Conservation (phyloP, 495 filamentous ascomycete genomes). For the Hyphodiscus hymeniophilus region DNA sequence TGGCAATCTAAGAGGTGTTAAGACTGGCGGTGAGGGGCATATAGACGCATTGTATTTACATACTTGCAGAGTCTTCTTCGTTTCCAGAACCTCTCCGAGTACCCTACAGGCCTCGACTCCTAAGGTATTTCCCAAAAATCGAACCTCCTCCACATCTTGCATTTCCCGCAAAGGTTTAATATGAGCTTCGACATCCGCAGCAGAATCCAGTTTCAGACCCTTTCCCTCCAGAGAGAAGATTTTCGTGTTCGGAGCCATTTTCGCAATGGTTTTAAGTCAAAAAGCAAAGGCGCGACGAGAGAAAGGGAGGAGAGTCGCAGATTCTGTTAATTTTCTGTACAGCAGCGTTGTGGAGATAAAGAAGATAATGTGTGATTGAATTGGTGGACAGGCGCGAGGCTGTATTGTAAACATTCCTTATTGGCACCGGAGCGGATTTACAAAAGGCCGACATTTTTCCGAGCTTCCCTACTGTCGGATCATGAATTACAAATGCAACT, state of each 20-base stretch:
- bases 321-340: background rate
- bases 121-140: conserved; percentile 80
- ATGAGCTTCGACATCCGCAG: conserved; percentile 78
- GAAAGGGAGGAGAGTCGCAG: too few relatives aligned
- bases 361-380: background rate
- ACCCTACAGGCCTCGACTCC: conserved; percentile 80
- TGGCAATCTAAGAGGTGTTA: conserved; percentile 51
- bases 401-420: too few relatives aligned
- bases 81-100: conserved; percentile 68
- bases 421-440: conserved; percentile 11
- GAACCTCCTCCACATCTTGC: conserved; percentile 73
- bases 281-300: conserved; percentile 2
- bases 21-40: background rate
- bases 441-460: background rate
- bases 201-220: conserved; percentile 82
- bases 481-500: conserved; percentile 5
- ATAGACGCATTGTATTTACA: conserved; percentile 1
- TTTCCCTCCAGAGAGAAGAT: conserved; percentile 86
- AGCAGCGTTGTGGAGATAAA: background rate
- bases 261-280: conserved; percentile 8
- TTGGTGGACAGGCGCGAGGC: background rate
- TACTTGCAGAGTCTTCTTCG: conserved; percentile 72
- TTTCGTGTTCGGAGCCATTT: conserved; percentile 44
- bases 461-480: conserved; percentile 1
- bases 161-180: conserved; percentile 63